phyloP scores from a whole-genome alignment of 2,329 filamentous ascomycete genomes.

The Calycina marina region DNA sequence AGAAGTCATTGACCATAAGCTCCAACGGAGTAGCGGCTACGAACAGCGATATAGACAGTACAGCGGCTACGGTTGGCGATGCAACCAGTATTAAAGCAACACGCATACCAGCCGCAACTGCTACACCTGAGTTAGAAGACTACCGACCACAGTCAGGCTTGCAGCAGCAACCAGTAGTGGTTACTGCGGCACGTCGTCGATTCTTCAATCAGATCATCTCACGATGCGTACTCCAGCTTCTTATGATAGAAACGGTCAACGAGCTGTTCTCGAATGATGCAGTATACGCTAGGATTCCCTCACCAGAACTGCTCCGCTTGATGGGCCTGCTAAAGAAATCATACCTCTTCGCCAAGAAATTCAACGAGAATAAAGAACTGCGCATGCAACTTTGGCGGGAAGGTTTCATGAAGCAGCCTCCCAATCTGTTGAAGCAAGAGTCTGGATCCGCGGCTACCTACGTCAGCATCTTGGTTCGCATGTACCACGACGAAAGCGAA shows the following conservation, averaged over 20 bases:
- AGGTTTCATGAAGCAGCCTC: slow-evolving; percentile 98
- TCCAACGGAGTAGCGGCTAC: slow-evolving; percentile 29
- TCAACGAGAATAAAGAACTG: slow-evolving; percentile 95
- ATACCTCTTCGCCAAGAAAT: slow-evolving; percentile 90
- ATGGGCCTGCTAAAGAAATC: slow-evolving; percentile 93
- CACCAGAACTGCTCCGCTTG: slow-evolving; percentile 70
- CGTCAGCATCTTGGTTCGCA: slow-evolving; percentile 86
- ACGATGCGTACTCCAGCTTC: slow-evolving; percentile 86
- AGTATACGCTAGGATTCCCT: slow-evolving; percentile 88
- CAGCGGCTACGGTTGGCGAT: slow-evolving; percentile 19
- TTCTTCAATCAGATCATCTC: slow-evolving; percentile 99
- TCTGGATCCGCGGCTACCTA: slow-evolving; percentile 87
- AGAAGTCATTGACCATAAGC: slow-evolving; percentile 47
- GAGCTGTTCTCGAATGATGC: slow-evolving; percentile 96
- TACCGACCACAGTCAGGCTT: slow-evolving; percentile 65
- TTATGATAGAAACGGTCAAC: slow-evolving; percentile 99
- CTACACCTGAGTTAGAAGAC: slow-evolving; percentile 59
- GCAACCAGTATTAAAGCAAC: slow-evolving; percentile 19
- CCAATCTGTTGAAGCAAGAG: slow-evolving; percentile 95
- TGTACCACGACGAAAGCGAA: slow-evolving; percentile 83
- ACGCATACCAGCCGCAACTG: slow-evolving; percentile 7
- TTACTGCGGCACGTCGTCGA: slow-evolving; percentile 80
- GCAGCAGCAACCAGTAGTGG: slow-evolving; percentile 79
- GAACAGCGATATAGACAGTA: slow-evolving; percentile 20
- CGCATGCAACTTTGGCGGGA: slow-evolving; percentile 90